Conservation (phyloP, 768 basidiomycete genomes). For the Suillus plorans region DNA sequence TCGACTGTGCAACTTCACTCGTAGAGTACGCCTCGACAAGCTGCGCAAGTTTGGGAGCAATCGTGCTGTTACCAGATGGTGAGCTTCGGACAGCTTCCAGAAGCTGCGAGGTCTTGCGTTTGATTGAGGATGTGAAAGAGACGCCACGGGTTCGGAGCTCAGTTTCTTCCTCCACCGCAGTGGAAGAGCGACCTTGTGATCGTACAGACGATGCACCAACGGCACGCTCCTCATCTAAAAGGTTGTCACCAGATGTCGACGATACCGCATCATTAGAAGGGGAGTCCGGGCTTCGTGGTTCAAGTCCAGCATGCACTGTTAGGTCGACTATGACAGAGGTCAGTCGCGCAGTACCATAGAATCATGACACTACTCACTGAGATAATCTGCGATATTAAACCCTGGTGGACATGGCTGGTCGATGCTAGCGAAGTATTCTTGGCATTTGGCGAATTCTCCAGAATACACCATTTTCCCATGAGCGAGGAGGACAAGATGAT, state of each 20-base stretch:
- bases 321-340: constrained; percentile 55
- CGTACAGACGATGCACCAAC: constrained; percentile 42
- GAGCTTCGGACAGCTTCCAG: constrained; percentile 52
- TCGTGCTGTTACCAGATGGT: constrained; percentile 29
- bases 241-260: constrained; percentile 40
- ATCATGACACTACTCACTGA: constrained; percentile 60
- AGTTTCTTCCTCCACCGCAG: constrained; percentile 42
- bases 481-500: constrained; percentile 84
- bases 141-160: constrained; percentile 49
- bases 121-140: constrained; percentile 55
- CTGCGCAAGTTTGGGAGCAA: constrained; percentile 55
- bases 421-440: constrained; percentile 72
- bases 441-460: constrained; percentile 72
- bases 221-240: constrained; percentile 73
- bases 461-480: constrained; percentile 84
- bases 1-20: constrained; percentile 63
- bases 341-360: background rate
- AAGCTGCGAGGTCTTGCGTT: constrained; percentile 72
- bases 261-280: constrained; percentile 48
- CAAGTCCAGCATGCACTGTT: constrained; percentile 59
- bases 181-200: constrained; percentile 35
- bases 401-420: constrained; percentile 88
- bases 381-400: constrained; percentile 95
- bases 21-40: constrained; percentile 73
- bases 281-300: constrained; percentile 27